A percentile compares a stretch with the other conserved stretches of the same genome.
Evolutionary conservation across 768 basidiomycete genomes (phyloP).

Genomic region (Psilocybe cubensis): DNA sequence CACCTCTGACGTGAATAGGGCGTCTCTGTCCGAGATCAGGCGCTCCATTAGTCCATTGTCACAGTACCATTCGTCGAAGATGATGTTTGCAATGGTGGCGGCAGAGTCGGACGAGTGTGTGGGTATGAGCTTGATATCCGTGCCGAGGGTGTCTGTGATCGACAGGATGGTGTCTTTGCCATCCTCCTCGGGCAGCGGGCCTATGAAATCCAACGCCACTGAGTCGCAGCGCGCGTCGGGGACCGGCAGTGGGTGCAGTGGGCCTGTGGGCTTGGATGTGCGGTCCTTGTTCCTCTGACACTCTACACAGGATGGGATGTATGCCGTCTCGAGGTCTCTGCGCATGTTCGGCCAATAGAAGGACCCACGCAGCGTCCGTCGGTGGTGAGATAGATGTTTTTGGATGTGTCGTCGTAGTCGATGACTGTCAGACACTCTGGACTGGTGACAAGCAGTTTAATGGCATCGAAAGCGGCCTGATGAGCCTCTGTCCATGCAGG

Average conservation of each 20-base stretch:
- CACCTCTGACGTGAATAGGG: constrained; percentile 24
- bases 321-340: constrained; percentile 29
- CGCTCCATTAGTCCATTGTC: constrained; percentile 36
- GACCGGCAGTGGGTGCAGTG: constrained; percentile 28
- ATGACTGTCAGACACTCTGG: constrained; percentile 14
- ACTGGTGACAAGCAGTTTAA: constrained; percentile 28
- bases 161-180: no score
- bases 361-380: constrained; percentile 27
- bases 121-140: no score
- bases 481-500: constrained; percentile 27
- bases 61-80: constrained; percentile 36
- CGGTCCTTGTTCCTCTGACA: constrained; percentile 43
- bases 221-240: constrained; percentile 15
- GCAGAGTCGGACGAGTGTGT: constrained; percentile 18
- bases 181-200: no score
- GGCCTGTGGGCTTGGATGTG: constrained; percentile 30
- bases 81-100: constrained; percentile 17
- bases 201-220: no score
- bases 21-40: constrained; percentile 37
- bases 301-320: constrained; percentile 33
- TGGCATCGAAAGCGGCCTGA: constrained; percentile 28
- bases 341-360: constrained; percentile 44
- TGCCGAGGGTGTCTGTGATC: no score
- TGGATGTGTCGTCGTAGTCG: constrained; percentile 15
- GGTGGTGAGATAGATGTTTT: constrained; percentile 33